Conservation (phyloP, 2,329 filamentous ascomycete genomes). For the Neofusicoccum parvum region DNA sequence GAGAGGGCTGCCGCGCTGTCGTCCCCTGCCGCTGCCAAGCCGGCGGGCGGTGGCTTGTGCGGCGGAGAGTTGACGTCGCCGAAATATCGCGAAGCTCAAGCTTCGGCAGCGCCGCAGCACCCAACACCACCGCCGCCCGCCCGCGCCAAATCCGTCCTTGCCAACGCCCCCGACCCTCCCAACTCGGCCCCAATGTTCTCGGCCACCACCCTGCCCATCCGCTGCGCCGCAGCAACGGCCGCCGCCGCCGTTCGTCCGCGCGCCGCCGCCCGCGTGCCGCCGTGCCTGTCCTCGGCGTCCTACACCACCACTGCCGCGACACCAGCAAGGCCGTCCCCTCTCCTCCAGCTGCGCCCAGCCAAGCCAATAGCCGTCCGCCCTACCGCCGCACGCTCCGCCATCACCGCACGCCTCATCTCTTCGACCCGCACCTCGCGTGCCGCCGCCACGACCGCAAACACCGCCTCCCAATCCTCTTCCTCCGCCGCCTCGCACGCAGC, state of each 20-base stretch:
- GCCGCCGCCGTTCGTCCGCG: conserved; percentile 13
- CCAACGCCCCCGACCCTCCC: not conserved
- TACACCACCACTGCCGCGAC: conserved; percentile 8
- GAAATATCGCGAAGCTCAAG: conserved; percentile 17
- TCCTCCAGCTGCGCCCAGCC: not conserved
- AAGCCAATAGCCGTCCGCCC: conserved; percentile 1
- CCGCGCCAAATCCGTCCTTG: not conserved
- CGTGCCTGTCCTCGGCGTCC: conserved; percentile 5
- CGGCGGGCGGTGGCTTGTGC: conserved; percentile 12
- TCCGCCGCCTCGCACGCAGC: not conserved
- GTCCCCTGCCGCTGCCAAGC: conserved; percentile 7
- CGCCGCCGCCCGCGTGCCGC: conserved; percentile 4
- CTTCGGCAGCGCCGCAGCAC: conserved; percentile 1
- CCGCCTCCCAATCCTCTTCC: not conserved
- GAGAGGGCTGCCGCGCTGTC: not conserved
- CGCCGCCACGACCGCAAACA: not conserved
- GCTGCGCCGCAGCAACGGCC: conserved; percentile 14
- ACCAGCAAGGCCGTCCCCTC: not conserved
- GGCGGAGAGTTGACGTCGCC: conserved; percentile 16
- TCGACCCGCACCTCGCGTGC: conserved; percentile 1
- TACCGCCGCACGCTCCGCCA: not conserved
- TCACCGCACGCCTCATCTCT: conserved; percentile 5
- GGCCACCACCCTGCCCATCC: conserved; percentile 9
- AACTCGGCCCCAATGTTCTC: conserved; percentile 5
- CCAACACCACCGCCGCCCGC: not conserved